Evolutionary conservation across 768 basidiomycete genomes (phyloP), one percentile per base, ranked within the genome.

Genomic region (Lentinula lateritia): DNA sequence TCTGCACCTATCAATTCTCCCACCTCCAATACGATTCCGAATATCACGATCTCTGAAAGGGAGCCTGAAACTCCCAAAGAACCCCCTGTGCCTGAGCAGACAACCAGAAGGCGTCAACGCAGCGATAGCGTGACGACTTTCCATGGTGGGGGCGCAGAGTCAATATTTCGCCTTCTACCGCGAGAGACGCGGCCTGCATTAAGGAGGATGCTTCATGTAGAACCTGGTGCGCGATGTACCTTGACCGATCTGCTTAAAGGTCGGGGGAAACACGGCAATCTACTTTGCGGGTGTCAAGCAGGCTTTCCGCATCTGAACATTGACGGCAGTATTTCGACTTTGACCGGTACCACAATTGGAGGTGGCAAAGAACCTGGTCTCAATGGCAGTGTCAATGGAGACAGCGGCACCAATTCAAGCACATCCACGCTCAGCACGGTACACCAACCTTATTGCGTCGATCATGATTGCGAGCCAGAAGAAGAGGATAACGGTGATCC

Each of bases 111-210:
- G 48, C 59, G 78, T 15, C 75, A 76, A 62, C 80, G 83, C 63
- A 75, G 75, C 28, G 80, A 79, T 63, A 80, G 77, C 65, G 82
- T 86, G 56, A 74, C 83, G 46, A 93, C 92, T 1, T 90, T 84
- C 79, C 83, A 84, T 56, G 85, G 83, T 23, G 83, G 83, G 59
- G 89, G 91, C 18, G 87, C 93, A 32, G 96, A 98, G 72, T 95
- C 93, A 7, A 97, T 99, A 69, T 98, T 99, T 81, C 87, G 96
- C 18, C 80, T 98, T 9, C 82, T 99, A 23, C 97, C 97, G 1
- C 88, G 97, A 58, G 96, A 99, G 75, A 87, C 93, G 13, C 85
- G 97, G 43, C 82, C 88, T 6, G 93, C 91, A 13, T 81, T 99
- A 62, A 90, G 93, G 62, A 85, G 95, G 58, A 99, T 99, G 97